Evolutionary conservation across 1,284 basidiomycete genomes (phyloP), one percentile per base, ranked within the genome.

Genomic region (Prillingera fragicola): DNA sequence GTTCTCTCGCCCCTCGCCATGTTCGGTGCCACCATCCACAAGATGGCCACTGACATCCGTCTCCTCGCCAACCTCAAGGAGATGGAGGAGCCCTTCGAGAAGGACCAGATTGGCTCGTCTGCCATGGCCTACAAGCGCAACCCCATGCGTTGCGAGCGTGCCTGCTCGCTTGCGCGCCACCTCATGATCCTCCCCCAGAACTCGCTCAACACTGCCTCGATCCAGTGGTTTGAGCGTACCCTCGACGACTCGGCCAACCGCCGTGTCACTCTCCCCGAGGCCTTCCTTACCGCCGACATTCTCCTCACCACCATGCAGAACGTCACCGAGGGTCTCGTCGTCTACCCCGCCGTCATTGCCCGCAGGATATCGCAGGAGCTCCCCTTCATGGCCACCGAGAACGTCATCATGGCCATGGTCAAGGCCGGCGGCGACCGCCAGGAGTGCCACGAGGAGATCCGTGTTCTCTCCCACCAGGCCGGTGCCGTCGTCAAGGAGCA

Each of bases 101-200:
- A 90, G 55, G 94, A 94, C 41, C 95, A 99, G 75, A 98, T 98
- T 58, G 95, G 95, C n/a, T 70, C 67, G 50, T 89, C 86, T 2
- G 92, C 92, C 14, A 99, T 99, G 94, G 94, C 95, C 3, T 99
- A 99, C 81, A 98, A 99, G 67, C 81, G 95, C 50, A 98, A 99
- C 73, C 95, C 95, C 1, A 99, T 99, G 95, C 87, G 95, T 44
- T 92, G 82, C 50, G 95, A 99, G 73, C 85, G 95, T 36, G 86
- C 96, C 40, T 99, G 95, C 77, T 91, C 87, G 60, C 80, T 99
- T 34, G 79, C 94, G 17, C 78, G 95, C 45, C 91, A 95, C 73
- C 74, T 96, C 38, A 88, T 95, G 89, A 81, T 84, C 39, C 78
- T 91, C 53, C 89, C 90, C 65, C 88, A 94, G 72, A 92, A 95